Evolutionary conservation across 2,329 filamentous ascomycete genomes (phyloP), one percentile per base, ranked within the genome.

Genomic region (Cucurbitaria berberidis): DNA sequence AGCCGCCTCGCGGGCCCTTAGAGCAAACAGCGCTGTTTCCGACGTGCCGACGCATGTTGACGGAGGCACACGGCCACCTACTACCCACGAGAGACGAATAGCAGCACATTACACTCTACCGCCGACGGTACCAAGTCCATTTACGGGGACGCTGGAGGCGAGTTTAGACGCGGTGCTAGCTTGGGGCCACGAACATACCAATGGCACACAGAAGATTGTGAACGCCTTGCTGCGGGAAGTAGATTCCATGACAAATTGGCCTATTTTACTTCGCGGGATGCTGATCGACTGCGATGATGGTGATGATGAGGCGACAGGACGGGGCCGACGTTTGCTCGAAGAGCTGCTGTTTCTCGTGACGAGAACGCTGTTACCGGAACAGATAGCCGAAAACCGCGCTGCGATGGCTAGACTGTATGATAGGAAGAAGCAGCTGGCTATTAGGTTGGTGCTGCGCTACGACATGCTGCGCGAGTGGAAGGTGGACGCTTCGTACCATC

Each of bases 401-500:
- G 18, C 57, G 0, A 62, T 72, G 54, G 51, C n/a, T 0, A 13
- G 53, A 1, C 26, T 70, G 38, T 70, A 70, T n/a, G 46, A 57
- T 3, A 29, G 27, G 1, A 62, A 53, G 51, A 65, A 65, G n/a
- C 56, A 62, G 1, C 48, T 62, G 0, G 59, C 61, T 0, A 60
- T 63, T 3, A 38, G 61, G 3, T 3, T 69, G 6, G 34, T 61
- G 16, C 51, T 71, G 46, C 46, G 69, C 9, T 72, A 72, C 19
- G 67, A 73, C 39, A 70, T 69, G 66, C 18, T 68, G 22, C 24
- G 59, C 1, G 61, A 59, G 27, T 68, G 66, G 67, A 60, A 48
- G 35, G 38, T 57, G 44, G 43, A 57, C 5, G 35, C 27, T 13
- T 11, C 43, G 21, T 32, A 48, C 6, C 51, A 62, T 22, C 18